Conservation (phyloP, 495 filamentous ascomycete species). For the Neurospora pannonica region DNA sequence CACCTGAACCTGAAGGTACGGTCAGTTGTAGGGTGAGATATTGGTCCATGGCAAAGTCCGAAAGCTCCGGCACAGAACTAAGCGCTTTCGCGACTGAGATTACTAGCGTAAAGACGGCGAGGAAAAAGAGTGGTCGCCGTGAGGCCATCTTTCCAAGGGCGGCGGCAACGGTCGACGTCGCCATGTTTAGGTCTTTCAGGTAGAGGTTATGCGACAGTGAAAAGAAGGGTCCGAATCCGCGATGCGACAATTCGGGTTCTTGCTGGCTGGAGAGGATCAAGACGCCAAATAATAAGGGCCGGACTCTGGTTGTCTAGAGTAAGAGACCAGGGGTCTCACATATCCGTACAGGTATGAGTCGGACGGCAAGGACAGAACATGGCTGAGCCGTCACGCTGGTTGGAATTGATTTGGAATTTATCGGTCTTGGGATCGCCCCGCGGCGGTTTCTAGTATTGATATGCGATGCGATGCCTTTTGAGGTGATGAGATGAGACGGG, state of each 20-base stretch:
- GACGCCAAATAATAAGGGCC: neutral
- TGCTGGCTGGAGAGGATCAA: neutral
- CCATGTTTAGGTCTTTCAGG: constrained; percentile 8
- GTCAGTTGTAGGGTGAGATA: neutral
- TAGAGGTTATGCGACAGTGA: neutral
- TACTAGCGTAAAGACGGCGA: constrained; percentile 12
- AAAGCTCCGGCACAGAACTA: neutral
- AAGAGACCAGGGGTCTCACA: constrained; percentile 11
- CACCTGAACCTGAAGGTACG: constrained; percentile 3
- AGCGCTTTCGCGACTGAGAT: neutral
- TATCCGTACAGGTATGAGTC: constrained; percentile 3
- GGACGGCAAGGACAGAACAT: constrained; percentile 7
- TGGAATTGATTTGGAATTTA: neutral
- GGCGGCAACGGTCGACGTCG: constrained; percentile 34
- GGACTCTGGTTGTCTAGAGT: constrained; percentile 11
- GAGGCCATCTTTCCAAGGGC: constrained; percentile 24
- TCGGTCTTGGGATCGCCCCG: neutral
- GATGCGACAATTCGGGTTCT: neutral
- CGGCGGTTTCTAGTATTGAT: neutral
- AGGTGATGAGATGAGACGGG: neutral
- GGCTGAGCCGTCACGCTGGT: constrained; percentile 2
- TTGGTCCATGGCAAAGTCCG: neutral
- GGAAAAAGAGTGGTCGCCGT: constrained; percentile 14
- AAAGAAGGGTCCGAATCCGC: neutral
- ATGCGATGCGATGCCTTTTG: neutral